Evolutionary conservation across 202 grass and related monocot genomes (phyloP).

Genomic region (Carex arenaria): DNA sequence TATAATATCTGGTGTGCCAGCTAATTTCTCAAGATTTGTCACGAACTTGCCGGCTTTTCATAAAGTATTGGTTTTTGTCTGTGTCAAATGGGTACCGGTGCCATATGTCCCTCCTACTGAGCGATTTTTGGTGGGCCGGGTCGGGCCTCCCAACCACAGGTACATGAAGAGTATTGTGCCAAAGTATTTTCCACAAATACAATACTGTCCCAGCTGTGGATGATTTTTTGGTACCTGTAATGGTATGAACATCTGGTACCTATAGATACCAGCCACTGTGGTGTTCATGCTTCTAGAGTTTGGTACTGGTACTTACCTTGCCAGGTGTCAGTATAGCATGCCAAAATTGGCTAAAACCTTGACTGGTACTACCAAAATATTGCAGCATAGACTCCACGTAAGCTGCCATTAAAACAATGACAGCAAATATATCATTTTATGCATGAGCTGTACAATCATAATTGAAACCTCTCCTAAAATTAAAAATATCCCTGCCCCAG

Average conservation of each 20-base stretch:
- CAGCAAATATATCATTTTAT: not conserved
- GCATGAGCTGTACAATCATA: not conserved
- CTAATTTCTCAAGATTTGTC: constrained; percentile 89
- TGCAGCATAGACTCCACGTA: not conserved
- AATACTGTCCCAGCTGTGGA: not conserved
- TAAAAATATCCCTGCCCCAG: not conserved
- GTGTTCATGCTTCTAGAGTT: not conserved
- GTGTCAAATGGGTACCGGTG: constrained; percentile 76
- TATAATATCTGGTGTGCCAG: constrained; percentile 69
- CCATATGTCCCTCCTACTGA: constrained; percentile 63
- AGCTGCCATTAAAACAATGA: not conserved
- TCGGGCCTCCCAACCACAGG: constrained; percentile 62
- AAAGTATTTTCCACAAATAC: not conserved
- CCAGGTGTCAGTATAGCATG: not conserved
- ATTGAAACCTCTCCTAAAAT: not conserved
- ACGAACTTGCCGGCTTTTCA: constrained; percentile 93
- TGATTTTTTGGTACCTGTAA: not conserved
- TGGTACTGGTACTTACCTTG: not conserved
- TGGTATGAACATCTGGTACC: not conserved
- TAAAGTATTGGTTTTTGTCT: constrained; percentile 66
- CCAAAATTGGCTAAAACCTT: not conserved
- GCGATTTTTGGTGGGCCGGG: constrained; percentile 72
- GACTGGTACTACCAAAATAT: not conserved
- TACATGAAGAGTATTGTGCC: not conserved
- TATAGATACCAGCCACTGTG: not conserved